Conservation (phyloP, 495 filamentous ascomycete genomes). For the Extremus antarcticus region DNA sequence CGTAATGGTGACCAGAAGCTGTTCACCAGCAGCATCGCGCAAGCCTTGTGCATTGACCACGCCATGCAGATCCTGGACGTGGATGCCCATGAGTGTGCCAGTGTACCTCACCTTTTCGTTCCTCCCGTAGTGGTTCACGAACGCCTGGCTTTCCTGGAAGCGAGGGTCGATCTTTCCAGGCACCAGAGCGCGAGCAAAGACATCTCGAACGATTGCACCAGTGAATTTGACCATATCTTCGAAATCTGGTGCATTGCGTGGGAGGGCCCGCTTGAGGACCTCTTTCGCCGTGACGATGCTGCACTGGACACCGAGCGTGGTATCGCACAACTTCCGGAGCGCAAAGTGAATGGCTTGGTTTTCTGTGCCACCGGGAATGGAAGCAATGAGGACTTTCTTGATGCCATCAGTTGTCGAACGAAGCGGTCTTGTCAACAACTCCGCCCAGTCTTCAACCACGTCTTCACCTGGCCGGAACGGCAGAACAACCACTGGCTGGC, state of each 20-base stretch:
- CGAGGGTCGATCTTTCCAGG: neutral
- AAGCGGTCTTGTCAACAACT: neutral
- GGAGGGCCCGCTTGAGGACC: neutral
- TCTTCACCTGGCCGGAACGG: neutral
- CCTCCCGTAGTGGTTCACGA: neutral
- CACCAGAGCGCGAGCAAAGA: neutral
- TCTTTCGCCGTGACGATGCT: neutral
- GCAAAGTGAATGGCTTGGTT: neutral
- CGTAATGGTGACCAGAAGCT: neutral
- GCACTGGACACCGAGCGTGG: constrained; percentile 1
- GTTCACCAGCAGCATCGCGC: neutral
- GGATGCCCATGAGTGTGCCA: neutral
- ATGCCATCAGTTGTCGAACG: neutral
- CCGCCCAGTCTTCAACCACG: neutral
- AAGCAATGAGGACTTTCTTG: neutral
- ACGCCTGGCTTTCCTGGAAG: neutral
- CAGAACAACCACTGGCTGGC: neutral
- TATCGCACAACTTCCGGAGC: constrained; percentile 1
- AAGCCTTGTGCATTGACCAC: neutral
- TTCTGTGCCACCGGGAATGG: neutral
- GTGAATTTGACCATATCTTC: neutral
- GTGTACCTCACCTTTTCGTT: too few species aligned
- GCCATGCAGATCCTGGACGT: neutral
- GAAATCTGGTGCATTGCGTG: neutral
- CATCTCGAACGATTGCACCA: neutral